Conservation (phyloP, 768 basidiomycete genomes). For the Paxillus involutus region DNA sequence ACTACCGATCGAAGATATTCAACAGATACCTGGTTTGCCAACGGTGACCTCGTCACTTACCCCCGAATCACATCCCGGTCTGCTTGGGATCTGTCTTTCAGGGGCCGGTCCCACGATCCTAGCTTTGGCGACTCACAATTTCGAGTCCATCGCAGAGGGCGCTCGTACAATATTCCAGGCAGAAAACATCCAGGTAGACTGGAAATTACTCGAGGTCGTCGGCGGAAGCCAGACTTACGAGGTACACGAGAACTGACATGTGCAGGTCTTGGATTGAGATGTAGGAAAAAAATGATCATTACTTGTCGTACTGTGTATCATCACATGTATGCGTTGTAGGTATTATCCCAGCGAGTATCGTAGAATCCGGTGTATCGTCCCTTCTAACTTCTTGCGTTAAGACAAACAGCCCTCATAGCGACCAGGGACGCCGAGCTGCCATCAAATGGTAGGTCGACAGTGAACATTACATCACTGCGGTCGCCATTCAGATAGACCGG, state of each 20-base stretch:
- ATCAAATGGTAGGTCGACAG: constrained; percentile 81
- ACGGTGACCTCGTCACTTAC: constrained; percentile 90
- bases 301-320: constrained; percentile 16
- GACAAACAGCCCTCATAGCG: constrained; percentile 86
- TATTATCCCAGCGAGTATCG: constrained; percentile 28
- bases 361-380: constrained; percentile 4
- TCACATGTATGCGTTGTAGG: constrained; percentile 18
- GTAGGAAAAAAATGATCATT: constrained; percentile 11
- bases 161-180: constrained; percentile 72
- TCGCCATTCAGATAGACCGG: constrained; percentile 93
- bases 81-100: constrained; percentile 95
- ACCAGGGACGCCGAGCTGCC: constrained; percentile 65
- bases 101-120: constrained; percentile 98
- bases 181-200: constrained; percentile 80
- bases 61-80: constrained; percentile 86
- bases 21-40: constrained; percentile 91
- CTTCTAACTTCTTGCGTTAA: constrained; percentile 72
- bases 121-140: constrained; percentile 85
- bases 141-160: constrained; percentile 81
- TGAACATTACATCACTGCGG: constrained; percentile 88
- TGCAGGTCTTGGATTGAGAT: constrained; percentile 2
- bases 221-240: constrained; percentile 37
- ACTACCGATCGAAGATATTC: background rate
- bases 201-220: constrained; percentile 79
- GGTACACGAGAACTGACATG: constrained; percentile 11